A percentile compares a stretch with the other conserved stretches of the same genome.
Evolutionary conservation across 768 basidiomycete genomes (phyloP).

Genomic region (Naganishia antarctica): DNA sequence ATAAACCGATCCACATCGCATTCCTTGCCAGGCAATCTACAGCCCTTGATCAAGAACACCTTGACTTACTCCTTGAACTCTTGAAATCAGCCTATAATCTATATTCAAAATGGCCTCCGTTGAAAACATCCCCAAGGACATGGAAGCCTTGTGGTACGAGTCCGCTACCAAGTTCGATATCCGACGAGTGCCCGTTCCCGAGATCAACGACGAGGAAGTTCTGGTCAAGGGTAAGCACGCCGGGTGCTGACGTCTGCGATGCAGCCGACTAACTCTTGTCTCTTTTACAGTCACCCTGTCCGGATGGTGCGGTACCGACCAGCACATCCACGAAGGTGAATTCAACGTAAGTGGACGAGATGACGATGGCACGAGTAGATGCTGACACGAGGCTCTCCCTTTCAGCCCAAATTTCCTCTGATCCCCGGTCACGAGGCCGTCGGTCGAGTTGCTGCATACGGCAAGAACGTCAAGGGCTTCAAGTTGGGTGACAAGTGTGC

Average conservation of each 20-base stretch:
- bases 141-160: constrained; percentile 24
- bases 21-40: too few relatives aligned
- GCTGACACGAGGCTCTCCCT: neutral
- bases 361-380: too few relatives aligned
- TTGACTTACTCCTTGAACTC: neutral
- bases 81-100: neutral
- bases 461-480: constrained; percentile 75
- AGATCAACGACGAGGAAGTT: constrained; percentile 64
- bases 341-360: constrained; percentile 20
- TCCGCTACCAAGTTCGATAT: constrained; percentile 62
- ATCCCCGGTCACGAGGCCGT: constrained; percentile 74
- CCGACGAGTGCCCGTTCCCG: constrained; percentile 63
- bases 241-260: neutral
- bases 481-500: constrained; percentile 73
- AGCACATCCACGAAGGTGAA: constrained; percentile 57
- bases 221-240: constrained; percentile 62
- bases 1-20: neutral
- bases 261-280: neutral
- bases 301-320: constrained; percentile 63
- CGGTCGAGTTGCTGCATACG: constrained; percentile 66
- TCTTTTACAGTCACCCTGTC: constrained; percentile 37
- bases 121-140: constrained; percentile 26
- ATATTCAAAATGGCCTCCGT: neutral
- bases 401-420: constrained; percentile 50
- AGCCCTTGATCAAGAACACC: too few relatives aligned